A percentile compares a stretch with the other conserved stretches of the same genome.
These are phyloP conservation scores for Penicillium brasilianum DNA, from an alignment of 2,329 filamentous ascomycete species.

Conservation along the genomic window DNA sequence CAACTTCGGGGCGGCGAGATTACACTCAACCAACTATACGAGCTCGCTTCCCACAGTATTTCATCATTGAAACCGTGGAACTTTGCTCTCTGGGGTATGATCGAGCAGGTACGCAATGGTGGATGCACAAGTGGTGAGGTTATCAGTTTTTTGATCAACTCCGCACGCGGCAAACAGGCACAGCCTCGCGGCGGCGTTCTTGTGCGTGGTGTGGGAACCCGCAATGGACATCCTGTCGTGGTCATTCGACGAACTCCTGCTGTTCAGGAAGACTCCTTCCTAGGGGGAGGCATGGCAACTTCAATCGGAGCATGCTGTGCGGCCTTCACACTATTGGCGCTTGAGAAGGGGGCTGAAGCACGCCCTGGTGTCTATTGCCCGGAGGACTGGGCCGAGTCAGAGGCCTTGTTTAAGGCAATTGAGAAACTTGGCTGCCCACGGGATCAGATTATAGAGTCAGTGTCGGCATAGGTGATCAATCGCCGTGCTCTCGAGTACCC, in stretches of 20 bases:
- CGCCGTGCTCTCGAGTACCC: too few relatives aligned
- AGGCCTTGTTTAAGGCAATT: conserved; percentile 17
- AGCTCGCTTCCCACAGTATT: conserved; percentile 8
- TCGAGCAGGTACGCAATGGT: conserved; percentile 18
- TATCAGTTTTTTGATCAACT: conserved; percentile 16
- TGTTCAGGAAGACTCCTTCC: conserved; percentile 9
- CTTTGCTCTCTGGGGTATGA: conserved; percentile 18
- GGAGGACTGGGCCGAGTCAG: conserved; percentile 23
- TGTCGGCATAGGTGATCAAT: too few relatives aligned
- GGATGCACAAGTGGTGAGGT: conserved; percentile 19
- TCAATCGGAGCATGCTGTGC: conserved; percentile 18
- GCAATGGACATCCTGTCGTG: neutral
- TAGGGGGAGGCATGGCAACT: conserved; percentile 18
- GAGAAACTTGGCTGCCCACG: conserved; percentile 13
- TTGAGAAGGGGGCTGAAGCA: conserved; percentile 12
- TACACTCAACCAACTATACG: conserved; percentile 20
- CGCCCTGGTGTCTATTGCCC: conserved; percentile 21
- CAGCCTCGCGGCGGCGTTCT: neutral
- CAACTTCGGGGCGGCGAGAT: conserved; percentile 16
- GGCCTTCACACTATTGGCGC: conserved; percentile 22
- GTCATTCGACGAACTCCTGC: neutral
- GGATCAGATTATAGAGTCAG: conserved; percentile 9
- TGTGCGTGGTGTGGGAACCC: neutral
- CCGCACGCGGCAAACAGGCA: neutral
- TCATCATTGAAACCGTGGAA: conserved; percentile 20